Percentiles rank a stretch among this genome's conserved stretches.
Evolutionary conservation across 208 protist genomes (phyloP).

Genomic region (Trypanosoma boissoni): DNA sequence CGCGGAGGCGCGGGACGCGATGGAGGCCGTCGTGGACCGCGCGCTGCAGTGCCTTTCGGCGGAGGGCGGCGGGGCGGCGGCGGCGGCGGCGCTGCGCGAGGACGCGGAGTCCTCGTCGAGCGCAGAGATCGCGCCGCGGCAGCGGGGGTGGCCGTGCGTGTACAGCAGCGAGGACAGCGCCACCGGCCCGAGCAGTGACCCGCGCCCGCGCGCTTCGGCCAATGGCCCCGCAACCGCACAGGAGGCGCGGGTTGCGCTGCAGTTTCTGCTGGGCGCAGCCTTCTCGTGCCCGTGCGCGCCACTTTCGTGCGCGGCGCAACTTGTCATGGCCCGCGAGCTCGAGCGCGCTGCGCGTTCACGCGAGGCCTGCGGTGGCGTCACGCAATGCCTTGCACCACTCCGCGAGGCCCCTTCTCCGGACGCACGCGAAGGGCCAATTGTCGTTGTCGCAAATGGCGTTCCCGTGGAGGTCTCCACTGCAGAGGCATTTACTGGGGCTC

Average conservation of each 20-base stretch:
- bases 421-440: too few species aligned
- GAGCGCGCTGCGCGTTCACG: constrained; percentile 12
- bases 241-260: constrained; percentile 36
- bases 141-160: not conserved
- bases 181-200: constrained; percentile 5
- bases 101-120: constrained; percentile 14
- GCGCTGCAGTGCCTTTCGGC: constrained; percentile 7
- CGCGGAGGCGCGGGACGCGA: not conserved
- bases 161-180: constrained; percentile 26
- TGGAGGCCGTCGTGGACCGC: constrained; percentile 4
- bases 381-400: constrained; percentile 7
- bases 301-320: constrained; percentile 51
- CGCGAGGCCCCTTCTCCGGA: too few species aligned
- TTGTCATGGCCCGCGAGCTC: constrained; percentile 53
- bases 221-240: constrained; percentile 8
- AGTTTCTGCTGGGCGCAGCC: constrained; percentile 49
- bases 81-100: too few species aligned
- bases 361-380: not conserved
- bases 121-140: not conserved
- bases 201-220: not conserved
- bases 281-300: constrained; percentile 71
- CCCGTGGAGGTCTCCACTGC: not conserved
- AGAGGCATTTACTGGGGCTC: not conserved
- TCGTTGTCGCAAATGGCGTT: constrained; percentile 11
- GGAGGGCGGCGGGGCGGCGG: too few species aligned